Base-by-base conservation (phyloP, 257 asterid species). In the Fraxinus anomala region DNA sequence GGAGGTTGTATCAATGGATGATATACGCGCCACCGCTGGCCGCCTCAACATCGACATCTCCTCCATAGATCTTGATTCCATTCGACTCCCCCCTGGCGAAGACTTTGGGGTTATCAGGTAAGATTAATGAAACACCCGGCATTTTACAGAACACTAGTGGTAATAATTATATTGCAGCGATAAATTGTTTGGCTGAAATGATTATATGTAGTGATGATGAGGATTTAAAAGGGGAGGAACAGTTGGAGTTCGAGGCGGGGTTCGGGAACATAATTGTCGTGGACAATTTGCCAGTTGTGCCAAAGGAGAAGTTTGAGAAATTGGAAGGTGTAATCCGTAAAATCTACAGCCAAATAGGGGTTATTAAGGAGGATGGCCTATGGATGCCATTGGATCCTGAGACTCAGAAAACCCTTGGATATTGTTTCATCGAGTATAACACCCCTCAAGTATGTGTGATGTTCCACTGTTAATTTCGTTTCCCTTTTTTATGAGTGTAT, bases 381-480 rank as follows among this genome's bases (percentile, higher is more conserved):
- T 91, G 89, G 94, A 94, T 94, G 97, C 97, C 99, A 3, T 83
- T 87, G 10, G 97, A 92, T 73, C 82, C 94, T 1, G 90, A 88
- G 14, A 86, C 96, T 28, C 82, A 82, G 73, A 92, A 87, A 80
- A 90, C 96, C 30, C 77, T 84, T 6, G 99, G 99, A 14, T 93
- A 91, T 79, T 92, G 98, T 80, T 93, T 95, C 83, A 83, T 93
- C 24, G 98, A 92, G 79, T 95, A 79, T 72, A 93, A 85, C 78
- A 91, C 97, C 75, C 95, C 98, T 56, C 97, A 90, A 97, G 99
- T 94, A 77, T 12, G 69, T 17, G 66, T 63, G 17, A 8, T 12
- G 7, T 63, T 63, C 19, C 36, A 23, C 36, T 23, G 69, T 63
- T 63, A 11, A 63, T 63, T 0, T 59, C 31, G 23, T n/a, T 21